Base-by-base conservation (phyloP, 768 basidiomycete genomes). In the Tulasnella sp. region DNA sequence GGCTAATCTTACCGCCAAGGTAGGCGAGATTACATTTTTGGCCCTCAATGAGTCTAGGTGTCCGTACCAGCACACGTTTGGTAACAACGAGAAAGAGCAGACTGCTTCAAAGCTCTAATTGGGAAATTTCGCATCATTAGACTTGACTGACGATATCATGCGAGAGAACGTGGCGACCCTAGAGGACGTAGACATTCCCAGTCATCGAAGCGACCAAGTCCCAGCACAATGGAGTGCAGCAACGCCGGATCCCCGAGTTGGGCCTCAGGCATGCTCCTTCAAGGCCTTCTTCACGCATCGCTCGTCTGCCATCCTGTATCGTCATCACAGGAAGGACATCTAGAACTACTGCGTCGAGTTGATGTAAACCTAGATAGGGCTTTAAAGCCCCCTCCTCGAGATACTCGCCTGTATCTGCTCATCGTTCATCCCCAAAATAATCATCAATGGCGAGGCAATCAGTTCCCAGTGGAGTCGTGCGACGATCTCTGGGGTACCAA, bases 51-150 rank as follows among this genome's bases (percentile, higher is more conserved):
- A n/a, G 51, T 51, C n/a, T 51, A 51, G 51, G 51, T 11, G 51
- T 51, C 6, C 51, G 51, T n/a, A 51, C 23, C 10, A n/a, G 51
- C 51, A 4, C 23, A 51, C 51, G 51, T 51, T 18, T 20, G 51
- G 20, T 51, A 51, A 23, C 51, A 11, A 51, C 6, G 1, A 51
- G 23, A 44, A 20, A 6, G 9, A n/a, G 51, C 51, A 10, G n/a
- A n/a, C 20, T 23, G 6, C 23, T 20, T 51, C 44, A 20, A 20
- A 51, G 23, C 20, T 51, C 51, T 7, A 35, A 35, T 67, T 35
- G 61, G 61, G 61, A 67, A 67, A 67, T 67, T 67, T 67, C 29
- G 61, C 61, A 10, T 51, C 51, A 67, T 67, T 67, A 67, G 61
- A 13, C 61, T 67, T 67, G 61, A 51, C 51, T 44, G 44, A 44